Percentiles rank a stretch among this genome's conserved stretches.
phyloP scores from a whole-genome alignment of 2,329 filamentous ascomycete species.

The Anisogramma anomala region DNA sequence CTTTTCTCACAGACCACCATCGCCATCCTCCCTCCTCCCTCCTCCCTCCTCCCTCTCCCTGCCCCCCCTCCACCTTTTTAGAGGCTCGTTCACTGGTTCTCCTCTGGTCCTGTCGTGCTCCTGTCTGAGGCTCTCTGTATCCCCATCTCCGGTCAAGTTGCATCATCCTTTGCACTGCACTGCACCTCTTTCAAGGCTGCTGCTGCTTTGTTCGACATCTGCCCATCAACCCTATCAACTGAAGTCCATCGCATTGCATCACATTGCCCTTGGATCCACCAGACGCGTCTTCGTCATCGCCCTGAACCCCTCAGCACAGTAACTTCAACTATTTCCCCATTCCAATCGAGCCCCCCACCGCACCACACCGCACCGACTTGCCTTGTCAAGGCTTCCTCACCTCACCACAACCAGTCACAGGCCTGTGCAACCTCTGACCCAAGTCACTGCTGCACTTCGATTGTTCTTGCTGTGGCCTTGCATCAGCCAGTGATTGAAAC shows the following conservation, averaged over 20 bases:
- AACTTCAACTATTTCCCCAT: neutral
- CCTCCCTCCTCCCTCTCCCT: slow-evolving; percentile 9
- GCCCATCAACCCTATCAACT: neutral
- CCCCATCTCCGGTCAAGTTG: neutral
- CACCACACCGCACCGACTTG: neutral
- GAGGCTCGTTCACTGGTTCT: too few relatives aligned
- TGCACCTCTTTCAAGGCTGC: too few relatives aligned
- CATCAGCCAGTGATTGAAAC: neutral
- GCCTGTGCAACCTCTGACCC: neutral
- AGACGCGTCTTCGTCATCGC: neutral
- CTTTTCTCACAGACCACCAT: slow-evolving; percentile 8
- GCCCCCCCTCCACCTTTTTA: slow-evolving; percentile 11
- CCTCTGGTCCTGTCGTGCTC: neutral
- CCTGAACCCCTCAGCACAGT: too few relatives aligned
- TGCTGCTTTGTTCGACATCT: neutral
- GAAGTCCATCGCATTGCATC: neutral
- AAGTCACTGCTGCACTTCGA: too few relatives aligned
- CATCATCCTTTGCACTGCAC: neutral
- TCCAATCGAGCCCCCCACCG: neutral
- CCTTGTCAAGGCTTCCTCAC: neutral
- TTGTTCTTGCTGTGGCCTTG: neutral
- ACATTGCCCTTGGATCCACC: neutral
- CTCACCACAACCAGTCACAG: neutral
- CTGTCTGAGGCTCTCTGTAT: too few relatives aligned
- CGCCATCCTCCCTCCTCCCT: slow-evolving; percentile 3